Conservation (phyloP, 2,329 filamentous ascomycete genomes). For the Hypoxylon sp. region DNA sequence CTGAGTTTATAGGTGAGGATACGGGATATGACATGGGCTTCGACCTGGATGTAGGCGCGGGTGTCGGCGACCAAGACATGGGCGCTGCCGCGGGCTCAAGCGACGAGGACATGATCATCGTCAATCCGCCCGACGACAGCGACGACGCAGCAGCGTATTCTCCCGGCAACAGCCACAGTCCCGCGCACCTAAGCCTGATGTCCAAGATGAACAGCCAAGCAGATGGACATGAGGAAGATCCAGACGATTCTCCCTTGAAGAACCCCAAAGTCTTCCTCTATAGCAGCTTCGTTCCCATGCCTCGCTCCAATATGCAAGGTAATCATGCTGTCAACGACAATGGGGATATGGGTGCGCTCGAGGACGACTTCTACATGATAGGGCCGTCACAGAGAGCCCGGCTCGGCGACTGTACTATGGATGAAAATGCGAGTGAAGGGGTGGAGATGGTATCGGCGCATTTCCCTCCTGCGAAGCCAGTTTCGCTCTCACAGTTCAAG, state of each 20-base stretch:
- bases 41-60: background rate
- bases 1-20: background rate
- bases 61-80: background rate
- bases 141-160: slow-evolving; percentile 2
- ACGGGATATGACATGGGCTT: background rate
- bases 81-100: background rate
- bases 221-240: background rate
- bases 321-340: background rate
- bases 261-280: slow-evolving; percentile 11
- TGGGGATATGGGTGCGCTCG: background rate
- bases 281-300: slow-evolving; percentile 27
- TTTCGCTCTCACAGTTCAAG: slow-evolving; percentile 26
- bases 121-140: slow-evolving; percentile 19
- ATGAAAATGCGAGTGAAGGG: background rate
- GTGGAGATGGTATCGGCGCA: background rate
- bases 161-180: background rate
- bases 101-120: slow-evolving; percentile 11
- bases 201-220: background rate
- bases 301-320: slow-evolving; percentile 1
- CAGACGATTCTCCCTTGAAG: background rate
- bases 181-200: background rate
- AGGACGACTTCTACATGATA: slow-evolving; percentile 17
- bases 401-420: background rate
- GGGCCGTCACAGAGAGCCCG: background rate
- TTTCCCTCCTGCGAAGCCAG: background rate